Base-by-base conservation (phyloP, 1,284 basidiomycete genomes). In the Stygiomarasmius scandens region DNA sequence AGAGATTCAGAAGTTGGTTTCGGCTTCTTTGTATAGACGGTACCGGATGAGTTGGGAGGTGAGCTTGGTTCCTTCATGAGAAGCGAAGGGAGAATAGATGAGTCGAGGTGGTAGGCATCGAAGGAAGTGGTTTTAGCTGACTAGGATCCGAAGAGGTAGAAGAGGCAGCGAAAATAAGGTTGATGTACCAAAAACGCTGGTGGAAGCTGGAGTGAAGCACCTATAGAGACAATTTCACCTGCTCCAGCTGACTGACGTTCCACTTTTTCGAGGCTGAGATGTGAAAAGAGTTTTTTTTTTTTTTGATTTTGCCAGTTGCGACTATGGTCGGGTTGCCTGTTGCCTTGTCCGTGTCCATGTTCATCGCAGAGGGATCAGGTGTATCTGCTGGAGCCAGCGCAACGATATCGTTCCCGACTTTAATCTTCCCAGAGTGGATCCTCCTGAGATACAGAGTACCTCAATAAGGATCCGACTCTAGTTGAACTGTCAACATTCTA, bases 241-340 rank as follows among this genome's bases (percentile, higher is more conserved):
- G 77, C 77, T 36, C 71, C 75, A 2, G 76, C 77, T 22, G 58
- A 60, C 2, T 73, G 71, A 58, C 72, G 74, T 59, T 80, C 78
- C 5, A 75, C 67, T 32, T 73, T 63, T 12, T 78, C 76, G 49
- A 79, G 58, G 6, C 78, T 77, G 44, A 69, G 67, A 20, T 74
- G 62, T 2, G 71, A 70, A 50, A 69, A 72, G 12, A 80, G 69
- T 62, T 77, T 78, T n/a, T n/a, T n/a, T n/a, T n/a, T n/a, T n/a
- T n/a, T 67, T 78, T 79, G 44, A 80, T 77, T 54, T 76, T 77
- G 11, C 78, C 78, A 36, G 79, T 77, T n/a, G 77, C 77, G 6
- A 78, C 74, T 6, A 41, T 41, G 11, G 11, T 12, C 8, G 38
- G 38, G 16, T 4, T 19, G 14, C 16, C 16, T 58, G 76, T 76